Percentiles rank a stretch among this genome's conserved stretches.
Conservation (phyloP, 108 stramenopile species). For the Nannochloropsis salina region DNA sequence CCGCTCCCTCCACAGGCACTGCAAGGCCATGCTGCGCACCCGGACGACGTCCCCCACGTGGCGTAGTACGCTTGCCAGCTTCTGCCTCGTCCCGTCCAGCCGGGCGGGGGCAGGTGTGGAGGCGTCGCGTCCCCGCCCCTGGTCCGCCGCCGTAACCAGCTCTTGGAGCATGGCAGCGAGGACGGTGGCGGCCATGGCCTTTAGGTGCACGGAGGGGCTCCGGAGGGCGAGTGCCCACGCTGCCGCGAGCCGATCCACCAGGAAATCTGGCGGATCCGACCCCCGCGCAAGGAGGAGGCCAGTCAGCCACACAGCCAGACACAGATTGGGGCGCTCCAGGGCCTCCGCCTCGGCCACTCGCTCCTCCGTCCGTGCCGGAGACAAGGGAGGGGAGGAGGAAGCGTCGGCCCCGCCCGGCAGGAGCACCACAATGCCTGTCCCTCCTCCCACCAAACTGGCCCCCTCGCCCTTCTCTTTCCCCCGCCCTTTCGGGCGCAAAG, state of each 20-base stretch:
- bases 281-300: background rate
- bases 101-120: background rate
- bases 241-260: background rate
- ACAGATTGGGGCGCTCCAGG: background rate
- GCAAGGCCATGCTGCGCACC: background rate
- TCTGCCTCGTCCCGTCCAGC: background rate
- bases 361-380: background rate
- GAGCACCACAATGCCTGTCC: background rate
- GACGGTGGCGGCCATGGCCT: background rate
- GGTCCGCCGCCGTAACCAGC: background rate
- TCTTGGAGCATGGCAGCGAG: background rate
- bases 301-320: background rate
- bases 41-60: background rate
- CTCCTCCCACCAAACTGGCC: background rate
- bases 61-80: background rate
- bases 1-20: slow-evolving; percentile 18
- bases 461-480: background rate
- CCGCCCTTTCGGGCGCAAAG: background rate
- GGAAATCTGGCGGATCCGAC: background rate
- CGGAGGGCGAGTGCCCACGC: background rate
- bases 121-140: background rate
- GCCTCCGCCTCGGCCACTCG: background rate
- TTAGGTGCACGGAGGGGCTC: background rate
- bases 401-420: too few species aligned
- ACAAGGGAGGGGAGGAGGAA: background rate